These are phyloP conservation scores for Wickerhamomyces subpelliculosus DNA, from an alignment of 805 yeast genomes.

Conservation along the genomic window DNA sequence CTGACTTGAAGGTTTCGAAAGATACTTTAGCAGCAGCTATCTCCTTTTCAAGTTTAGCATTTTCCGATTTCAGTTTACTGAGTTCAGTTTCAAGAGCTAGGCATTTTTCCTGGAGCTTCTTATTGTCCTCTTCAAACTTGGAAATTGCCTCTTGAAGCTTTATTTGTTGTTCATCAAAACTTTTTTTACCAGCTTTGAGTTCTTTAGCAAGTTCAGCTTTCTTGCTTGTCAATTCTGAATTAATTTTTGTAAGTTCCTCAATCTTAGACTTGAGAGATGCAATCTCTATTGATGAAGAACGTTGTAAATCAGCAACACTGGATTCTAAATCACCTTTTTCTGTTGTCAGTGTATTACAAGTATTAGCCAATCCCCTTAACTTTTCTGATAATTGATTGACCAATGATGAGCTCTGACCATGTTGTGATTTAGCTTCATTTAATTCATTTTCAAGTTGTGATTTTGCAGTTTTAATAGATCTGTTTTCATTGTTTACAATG, in stretches of 20 bases:
- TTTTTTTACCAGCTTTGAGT: background rate
- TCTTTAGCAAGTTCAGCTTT: background rate
- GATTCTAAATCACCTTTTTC: constrained; percentile 18
- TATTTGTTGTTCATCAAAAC: background rate
- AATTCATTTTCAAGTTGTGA: constrained; percentile 17
- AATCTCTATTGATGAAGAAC: constrained; percentile 9
- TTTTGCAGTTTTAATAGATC: background rate
- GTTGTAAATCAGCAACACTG: constrained; percentile 7
- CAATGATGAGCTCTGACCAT: constrained; percentile 25
- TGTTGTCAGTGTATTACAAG: constrained; percentile 20
- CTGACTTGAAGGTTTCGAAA: too few relatives aligned
- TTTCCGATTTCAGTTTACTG: background rate
- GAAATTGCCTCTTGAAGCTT: background rate
- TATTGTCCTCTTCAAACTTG: background rate
- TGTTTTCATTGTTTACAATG: constrained; percentile 1
- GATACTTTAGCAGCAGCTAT: too few relatives aligned
- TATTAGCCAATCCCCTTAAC: constrained; percentile 34
- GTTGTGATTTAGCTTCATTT: constrained; percentile 18
- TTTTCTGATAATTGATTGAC: constrained; percentile 39
- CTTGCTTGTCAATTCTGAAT: too few relatives aligned
- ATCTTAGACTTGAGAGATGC: constrained; percentile 8
- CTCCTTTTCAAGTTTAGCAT: background rate
- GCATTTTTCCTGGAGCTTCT: background rate
- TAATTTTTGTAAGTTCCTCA: constrained; percentile 7
- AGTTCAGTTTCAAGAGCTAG: background rate